Evolutionary conservation across 768 basidiomycete species (phyloP).

Genomic region (Boletus rex-veris): DNA sequence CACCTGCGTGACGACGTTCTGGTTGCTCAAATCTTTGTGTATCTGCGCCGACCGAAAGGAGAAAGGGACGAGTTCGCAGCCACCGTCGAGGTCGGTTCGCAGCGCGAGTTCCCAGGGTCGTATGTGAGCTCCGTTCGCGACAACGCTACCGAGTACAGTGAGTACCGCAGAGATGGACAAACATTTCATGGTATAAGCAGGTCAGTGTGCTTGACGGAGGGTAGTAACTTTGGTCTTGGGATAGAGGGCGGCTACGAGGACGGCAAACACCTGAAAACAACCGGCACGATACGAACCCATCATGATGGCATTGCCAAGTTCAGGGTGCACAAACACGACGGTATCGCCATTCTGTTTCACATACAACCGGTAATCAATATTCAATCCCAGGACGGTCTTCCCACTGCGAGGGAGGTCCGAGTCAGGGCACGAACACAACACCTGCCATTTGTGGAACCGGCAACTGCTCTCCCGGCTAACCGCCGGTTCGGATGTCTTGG

Average conservation of each 20-base stretch:
- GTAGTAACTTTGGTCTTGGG: too few species aligned
- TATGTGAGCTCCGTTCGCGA: conserved; percentile 56
- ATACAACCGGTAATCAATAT: neutral
- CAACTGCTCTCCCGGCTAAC: neutral
- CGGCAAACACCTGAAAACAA: conserved; percentile 7
- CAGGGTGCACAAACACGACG: too few species aligned
- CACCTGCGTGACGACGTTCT: conserved; percentile 8
- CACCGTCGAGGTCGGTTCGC: conserved; percentile 14
- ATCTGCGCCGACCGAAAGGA: conserved; percentile 19
- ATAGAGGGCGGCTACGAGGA: neutral
- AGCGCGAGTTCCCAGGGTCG: conserved; percentile 56
- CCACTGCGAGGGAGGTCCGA: neutral
- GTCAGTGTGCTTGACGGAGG: neutral
- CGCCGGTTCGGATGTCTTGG: neutral
- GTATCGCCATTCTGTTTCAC: neutral
- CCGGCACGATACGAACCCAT: neutral
- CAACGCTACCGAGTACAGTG: neutral
- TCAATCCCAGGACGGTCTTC: neutral
- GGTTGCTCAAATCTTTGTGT: conserved; percentile 17
- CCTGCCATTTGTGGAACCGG: conserved; percentile 26
- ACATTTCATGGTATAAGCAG: conserved; percentile 12
- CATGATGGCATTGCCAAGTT: neutral
- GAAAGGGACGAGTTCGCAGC: conserved; percentile 20
- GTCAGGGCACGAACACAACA: conserved; percentile 18
- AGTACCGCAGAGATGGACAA: conserved; percentile 1